These are phyloP conservation scores for Monilinia aucupariae DNA, from an alignment of 2,329 filamentous ascomycete species.

Conservation along the genomic window DNA sequence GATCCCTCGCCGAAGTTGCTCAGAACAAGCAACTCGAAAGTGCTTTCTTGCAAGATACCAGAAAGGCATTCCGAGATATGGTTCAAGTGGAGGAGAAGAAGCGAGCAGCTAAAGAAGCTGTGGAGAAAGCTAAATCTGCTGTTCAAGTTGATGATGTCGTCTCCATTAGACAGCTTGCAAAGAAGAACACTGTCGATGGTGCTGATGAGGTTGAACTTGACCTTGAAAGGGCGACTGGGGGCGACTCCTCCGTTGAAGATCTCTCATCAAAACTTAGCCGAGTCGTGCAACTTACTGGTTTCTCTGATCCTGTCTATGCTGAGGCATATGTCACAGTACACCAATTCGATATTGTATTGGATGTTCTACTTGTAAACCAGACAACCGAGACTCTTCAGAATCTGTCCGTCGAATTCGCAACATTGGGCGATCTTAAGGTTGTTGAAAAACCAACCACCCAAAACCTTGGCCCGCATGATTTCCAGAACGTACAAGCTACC, in stretches of 20 bases:
- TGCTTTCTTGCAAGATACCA: slow-evolving; percentile 90
- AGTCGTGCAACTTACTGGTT: slow-evolving; percentile 94
- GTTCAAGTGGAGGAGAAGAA: slow-evolving; percentile 97
- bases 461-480: slow-evolving; percentile 91
- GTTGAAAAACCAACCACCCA: slow-evolving; percentile 95
- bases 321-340: slow-evolving; percentile 98
- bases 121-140: slow-evolving; percentile 87
- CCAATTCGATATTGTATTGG: slow-evolving; percentile 96
- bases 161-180: slow-evolving; percentile 83
- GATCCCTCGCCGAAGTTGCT: slow-evolving; percentile 83
- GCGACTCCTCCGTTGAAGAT: slow-evolving; percentile 77
- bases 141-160: slow-evolving; percentile 95
- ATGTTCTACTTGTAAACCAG: slow-evolving; percentile 95
- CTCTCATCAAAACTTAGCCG: slow-evolving; percentile 90
- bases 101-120: slow-evolving; percentile 87
- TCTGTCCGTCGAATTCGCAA: slow-evolving; percentile 96
- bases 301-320: slow-evolving; percentile 97
- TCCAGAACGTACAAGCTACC: slow-evolving; percentile 96
- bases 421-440: slow-evolving; percentile 93
- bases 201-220: slow-evolving; percentile 83
- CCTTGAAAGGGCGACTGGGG: slow-evolving; percentile 88
- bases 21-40: slow-evolving; percentile 85
- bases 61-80: slow-evolving; percentile 94
- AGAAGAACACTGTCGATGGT: slow-evolving; percentile 80
- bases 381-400: slow-evolving; percentile 96